Evolutionary conservation across 2,329 filamentous ascomycete genomes (phyloP), one percentile per base, ranked within the genome.

Genomic region (Lizonia empirigonia): DNA sequence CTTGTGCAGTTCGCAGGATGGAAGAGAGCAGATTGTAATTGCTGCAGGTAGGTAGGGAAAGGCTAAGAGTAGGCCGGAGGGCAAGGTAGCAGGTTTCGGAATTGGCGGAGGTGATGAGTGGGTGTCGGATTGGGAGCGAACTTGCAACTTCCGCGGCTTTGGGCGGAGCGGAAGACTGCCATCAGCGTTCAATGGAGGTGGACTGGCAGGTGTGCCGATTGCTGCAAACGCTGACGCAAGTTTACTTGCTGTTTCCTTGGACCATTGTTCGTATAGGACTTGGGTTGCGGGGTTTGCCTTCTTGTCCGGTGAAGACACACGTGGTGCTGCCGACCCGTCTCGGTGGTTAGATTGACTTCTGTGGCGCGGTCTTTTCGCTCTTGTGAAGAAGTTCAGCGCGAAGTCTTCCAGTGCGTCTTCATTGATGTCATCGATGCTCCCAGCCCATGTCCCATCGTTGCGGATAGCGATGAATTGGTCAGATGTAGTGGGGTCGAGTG

Each of bases 401-500:
- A 72, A 72, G 0, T 54, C 44, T 42, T 69, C 62, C 1, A 73
- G 48, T 0, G 70, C 69, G n/a, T 67, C 63, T 44, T 68, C 67
- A 30, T 69, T 69, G 16, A 53, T 50, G 20, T 71, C 70, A 33
- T 70, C 68, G 7, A 71, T 72, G 0, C 66, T 67, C 0, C 69
- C 70, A 5, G 69, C 65, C 70, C 70, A 73, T 5, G 67, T 70
- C 1, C 70, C 63, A 29, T 71, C 67, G 12, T 63, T 60, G 7
- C 68, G 60, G 16, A 73, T 65, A 0, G 68, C 70, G 18, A 73
- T 56, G 49, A 73, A 73, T 44, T 73, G 70, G 27, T 73, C 68
- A 1, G 59, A 30, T 4, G 50, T 60, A 4, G 59, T 60, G 4
- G 69, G 53, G 41, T 72, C 68, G 10, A 73, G 59, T 1, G 65